A percentile compares a stretch with the other conserved stretches of the same genome.
Evolutionary conservation across 2,329 filamentous ascomycete genomes (phyloP).

Genomic region (Pseudogymnoascus sp.): DNA sequence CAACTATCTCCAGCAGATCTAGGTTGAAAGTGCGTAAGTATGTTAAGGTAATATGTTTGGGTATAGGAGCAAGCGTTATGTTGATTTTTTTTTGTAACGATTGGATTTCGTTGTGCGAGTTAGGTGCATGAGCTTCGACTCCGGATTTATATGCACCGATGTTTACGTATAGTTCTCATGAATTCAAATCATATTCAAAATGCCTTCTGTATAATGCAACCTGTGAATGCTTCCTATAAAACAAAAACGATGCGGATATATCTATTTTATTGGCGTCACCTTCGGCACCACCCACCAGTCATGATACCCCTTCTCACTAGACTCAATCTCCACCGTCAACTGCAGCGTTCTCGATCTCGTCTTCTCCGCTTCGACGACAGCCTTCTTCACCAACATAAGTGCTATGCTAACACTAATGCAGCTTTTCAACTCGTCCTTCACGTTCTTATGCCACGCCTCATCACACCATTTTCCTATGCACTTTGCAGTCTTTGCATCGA

Average conservation of each 20-base stretch:
- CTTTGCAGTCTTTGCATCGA: slow-evolving; percentile 45
- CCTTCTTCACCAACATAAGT: slow-evolving; percentile 51
- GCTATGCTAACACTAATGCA: slow-evolving; percentile 63
- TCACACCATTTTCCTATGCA: slow-evolving; percentile 42
- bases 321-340: slow-evolving; percentile 45
- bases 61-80: neutral
- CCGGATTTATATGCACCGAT: slow-evolving; percentile 1
- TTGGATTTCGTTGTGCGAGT: neutral
- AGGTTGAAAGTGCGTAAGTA: neutral
- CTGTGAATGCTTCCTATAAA: neutral
- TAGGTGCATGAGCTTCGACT: slow-evolving; percentile 6
- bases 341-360: slow-evolving; percentile 18
- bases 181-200: slow-evolving; percentile 6
- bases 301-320: slow-evolving; percentile 48
- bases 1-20: slow-evolving; percentile 46
- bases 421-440: slow-evolving; percentile 56
- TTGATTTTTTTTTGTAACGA: neutral
- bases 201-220: neutral
- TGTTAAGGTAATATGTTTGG: slow-evolving; percentile 4
- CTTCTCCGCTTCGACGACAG: slow-evolving; percentile 33
- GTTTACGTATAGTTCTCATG: slow-evolving; percentile 8
- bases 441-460: slow-evolving; percentile 51
- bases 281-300: slow-evolving; percentile 57
- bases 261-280: slow-evolving; percentile 14
- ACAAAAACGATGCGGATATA: neutral